Evolutionary conservation across 177 flowering plant species (phyloP), one percentile per base, ranked within the genome.

Genomic region (Tripterygium wilfordii): DNA sequence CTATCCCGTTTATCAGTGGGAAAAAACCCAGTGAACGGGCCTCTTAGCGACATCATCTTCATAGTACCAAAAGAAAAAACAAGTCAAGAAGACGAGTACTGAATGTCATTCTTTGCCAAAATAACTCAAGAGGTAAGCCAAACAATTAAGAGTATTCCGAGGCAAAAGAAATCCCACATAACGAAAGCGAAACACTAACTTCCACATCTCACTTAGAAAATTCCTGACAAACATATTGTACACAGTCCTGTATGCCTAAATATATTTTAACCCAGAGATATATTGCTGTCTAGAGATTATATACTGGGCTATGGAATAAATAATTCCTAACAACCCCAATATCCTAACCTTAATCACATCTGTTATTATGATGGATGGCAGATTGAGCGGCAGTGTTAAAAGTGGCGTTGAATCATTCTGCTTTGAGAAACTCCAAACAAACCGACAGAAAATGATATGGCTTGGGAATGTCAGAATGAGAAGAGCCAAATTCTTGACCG

Each of bases 381-480:
- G 68, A 71, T 90, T 94, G 12, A 94, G 87, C 15, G 99, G 99
- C 68, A 87, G 30, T 1, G 88, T 68, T 26, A 89, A 61, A 70
- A 89, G 68, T 17, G 88, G 75, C 12, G 66, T 69, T 8, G 78
- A 54, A 52, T 83, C 86, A 1, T 64, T 67, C 72, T 85, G 86
- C 62, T 83, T 94, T 2, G 70, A 60, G 65, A 68, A 78, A 61
- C 84, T 84, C 99, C 99, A 94, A 49, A 94, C 88, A 57, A 79
- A 94, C 56, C 75, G 87, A 57, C 85, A 89, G 70, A 87, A 87
- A 2, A 94, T 76, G 29, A 89, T 94, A 54, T 94, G 99, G 57
- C 88, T 87, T 4, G 99, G 99, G 48, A 90, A 80, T 3, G 99
- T 94, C 18, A 94, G 80, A 26, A 89, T 57, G 36, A 94, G 88